These are phyloP conservation scores for Scheffersomyces quercinus DNA, from an alignment of 1,139 yeast genomes.

Conservation along the genomic window DNA sequence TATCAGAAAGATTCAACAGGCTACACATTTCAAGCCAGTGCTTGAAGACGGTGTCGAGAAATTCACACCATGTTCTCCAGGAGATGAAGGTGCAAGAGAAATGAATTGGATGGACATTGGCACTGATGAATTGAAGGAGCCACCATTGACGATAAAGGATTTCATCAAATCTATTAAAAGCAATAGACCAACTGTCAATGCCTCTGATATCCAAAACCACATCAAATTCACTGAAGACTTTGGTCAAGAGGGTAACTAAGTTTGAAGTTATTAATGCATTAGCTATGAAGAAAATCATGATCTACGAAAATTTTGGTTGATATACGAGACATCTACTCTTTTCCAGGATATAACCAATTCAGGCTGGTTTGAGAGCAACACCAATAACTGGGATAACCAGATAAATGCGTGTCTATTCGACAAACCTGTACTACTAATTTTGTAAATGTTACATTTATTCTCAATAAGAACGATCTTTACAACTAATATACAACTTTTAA, in stretches of 20 bases:
- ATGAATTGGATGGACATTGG: constrained; percentile 93
- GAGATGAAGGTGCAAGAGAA: constrained; percentile 81
- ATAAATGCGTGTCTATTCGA: too few relatives aligned
- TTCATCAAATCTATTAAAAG: constrained; percentile 89
- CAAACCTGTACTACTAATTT: background rate
- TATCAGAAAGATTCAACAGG: constrained; percentile 89
- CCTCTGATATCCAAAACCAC: constrained; percentile 77
- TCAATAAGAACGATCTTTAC: background rate
- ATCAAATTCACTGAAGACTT: constrained; percentile 89
- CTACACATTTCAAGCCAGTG: constrained; percentile 86
- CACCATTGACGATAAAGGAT: constrained; percentile 86
- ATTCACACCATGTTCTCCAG: constrained; percentile 95
- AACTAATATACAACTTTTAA: background rate
- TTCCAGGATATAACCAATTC: too few relatives aligned
- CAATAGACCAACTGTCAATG: constrained; percentile 94
- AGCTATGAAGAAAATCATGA: too few relatives aligned
- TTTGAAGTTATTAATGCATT: background rate
- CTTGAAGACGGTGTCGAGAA: constrained; percentile 39
- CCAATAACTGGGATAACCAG: too few relatives aligned
- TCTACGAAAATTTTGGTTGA: too few relatives aligned
- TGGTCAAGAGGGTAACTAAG: constrained; percentile 91
- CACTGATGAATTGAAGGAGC: constrained; percentile 87
- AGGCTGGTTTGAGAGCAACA: too few relatives aligned
- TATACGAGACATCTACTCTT: too few relatives aligned
- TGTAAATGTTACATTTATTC: background rate